A percentile compares a stretch with the other conserved stretches of the same genome.
These are phyloP conservation scores for Nepenthes alata DNA, from an alignment of 179 eudicot species.

Conservation along the genomic window DNA sequence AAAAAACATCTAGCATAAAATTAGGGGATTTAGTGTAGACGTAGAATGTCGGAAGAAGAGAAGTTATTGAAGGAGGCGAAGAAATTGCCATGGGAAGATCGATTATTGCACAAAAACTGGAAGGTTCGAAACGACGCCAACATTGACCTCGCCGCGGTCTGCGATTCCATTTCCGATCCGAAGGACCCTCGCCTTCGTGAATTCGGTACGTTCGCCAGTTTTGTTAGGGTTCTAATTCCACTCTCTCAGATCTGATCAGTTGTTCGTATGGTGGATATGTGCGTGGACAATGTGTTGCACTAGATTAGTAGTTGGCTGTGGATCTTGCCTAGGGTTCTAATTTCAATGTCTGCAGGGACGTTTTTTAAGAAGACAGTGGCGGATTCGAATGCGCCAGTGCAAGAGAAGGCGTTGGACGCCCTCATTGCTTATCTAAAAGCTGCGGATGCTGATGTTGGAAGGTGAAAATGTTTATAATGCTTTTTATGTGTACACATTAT, in stretches of 20 bases:
- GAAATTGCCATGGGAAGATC: slow-evolving; percentile 98
- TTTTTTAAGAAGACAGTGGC: slow-evolving; percentile 70
- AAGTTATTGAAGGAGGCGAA: slow-evolving; percentile 94
- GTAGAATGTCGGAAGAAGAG: slow-evolving; percentile 76
- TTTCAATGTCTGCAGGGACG: slow-evolving; percentile 25
- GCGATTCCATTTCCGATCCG: slow-evolving; percentile 72
- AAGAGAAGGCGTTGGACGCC: slow-evolving; percentile 95
- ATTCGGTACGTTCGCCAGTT: slow-evolving; percentile 47
- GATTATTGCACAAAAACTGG: slow-evolving; percentile 84
- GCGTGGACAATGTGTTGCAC: slow-evolving; percentile 6
- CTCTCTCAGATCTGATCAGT: slow-evolving; percentile 23
- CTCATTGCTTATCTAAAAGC: slow-evolving; percentile 68
- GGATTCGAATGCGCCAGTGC: slow-evolving; percentile 96
- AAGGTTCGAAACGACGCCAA: slow-evolving; percentile 94
- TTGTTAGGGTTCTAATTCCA: slow-evolving; percentile 10
- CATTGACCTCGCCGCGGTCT: slow-evolving; percentile 70
- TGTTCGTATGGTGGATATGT: slow-evolving; percentile 3
- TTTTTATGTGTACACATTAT: neutral
- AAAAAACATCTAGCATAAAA: neutral
- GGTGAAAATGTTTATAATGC: slow-evolving; percentile 26
- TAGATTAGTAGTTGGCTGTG: slow-evolving; percentile 5
- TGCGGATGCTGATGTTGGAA: slow-evolving; percentile 85
- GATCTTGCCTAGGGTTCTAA: slow-evolving; percentile 6
- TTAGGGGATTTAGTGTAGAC: neutral
- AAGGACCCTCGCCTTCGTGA: slow-evolving; percentile 88